These are phyloP conservation scores for Moesziomyces globuligerus DNA, from an alignment of 1,284 basidiomycete genomes.

Conservation along the genomic window DNA sequence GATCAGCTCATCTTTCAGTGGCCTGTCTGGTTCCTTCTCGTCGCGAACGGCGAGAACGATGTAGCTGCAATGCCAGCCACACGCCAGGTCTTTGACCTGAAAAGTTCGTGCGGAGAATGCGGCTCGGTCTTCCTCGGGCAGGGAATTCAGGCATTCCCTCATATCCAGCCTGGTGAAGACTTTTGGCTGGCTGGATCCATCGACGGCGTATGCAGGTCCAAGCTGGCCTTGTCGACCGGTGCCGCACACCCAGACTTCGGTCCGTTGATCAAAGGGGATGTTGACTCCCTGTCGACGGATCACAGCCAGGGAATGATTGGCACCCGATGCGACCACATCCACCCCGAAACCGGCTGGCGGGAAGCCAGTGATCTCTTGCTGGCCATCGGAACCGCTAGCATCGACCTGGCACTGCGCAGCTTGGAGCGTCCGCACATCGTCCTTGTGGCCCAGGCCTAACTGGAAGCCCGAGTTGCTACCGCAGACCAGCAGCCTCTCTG, in stretches of 20 bases:
- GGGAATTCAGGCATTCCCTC: neutral
- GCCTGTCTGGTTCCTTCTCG: too few relatives aligned
- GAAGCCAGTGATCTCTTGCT: slow-evolving; percentile 7
- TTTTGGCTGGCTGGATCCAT: neutral
- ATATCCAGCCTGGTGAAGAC: slow-evolving; percentile 27
- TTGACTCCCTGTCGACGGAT: neutral
- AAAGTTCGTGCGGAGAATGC: neutral
- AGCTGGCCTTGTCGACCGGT: slow-evolving; percentile 34
- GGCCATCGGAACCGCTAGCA: neutral
- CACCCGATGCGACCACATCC: slow-evolving; percentile 27
- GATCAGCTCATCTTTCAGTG: slow-evolving; percentile 7
- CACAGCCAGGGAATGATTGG: slow-evolving; percentile 43
- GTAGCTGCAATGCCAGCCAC: slow-evolving; percentile 50
- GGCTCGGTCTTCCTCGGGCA: neutral
- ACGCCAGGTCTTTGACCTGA: slow-evolving; percentile 18
- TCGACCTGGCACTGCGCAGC: slow-evolving; percentile 15
- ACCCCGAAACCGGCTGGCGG: slow-evolving; percentile 19
- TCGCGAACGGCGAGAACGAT: slow-evolving; percentile 11
- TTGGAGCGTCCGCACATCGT: slow-evolving; percentile 16
- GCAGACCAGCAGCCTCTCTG: slow-evolving; percentile 24
- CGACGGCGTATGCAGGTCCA: slow-evolving; percentile 4
- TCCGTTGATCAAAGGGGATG: neutral
- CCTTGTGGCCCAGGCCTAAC: slow-evolving; percentile 26
- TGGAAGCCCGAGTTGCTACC: slow-evolving; percentile 50
- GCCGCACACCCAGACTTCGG: slow-evolving; percentile 27